Evolutionary conservation across 768 basidiomycete genomes (phyloP).

Genomic region (Hirschioporus abietinus): DNA sequence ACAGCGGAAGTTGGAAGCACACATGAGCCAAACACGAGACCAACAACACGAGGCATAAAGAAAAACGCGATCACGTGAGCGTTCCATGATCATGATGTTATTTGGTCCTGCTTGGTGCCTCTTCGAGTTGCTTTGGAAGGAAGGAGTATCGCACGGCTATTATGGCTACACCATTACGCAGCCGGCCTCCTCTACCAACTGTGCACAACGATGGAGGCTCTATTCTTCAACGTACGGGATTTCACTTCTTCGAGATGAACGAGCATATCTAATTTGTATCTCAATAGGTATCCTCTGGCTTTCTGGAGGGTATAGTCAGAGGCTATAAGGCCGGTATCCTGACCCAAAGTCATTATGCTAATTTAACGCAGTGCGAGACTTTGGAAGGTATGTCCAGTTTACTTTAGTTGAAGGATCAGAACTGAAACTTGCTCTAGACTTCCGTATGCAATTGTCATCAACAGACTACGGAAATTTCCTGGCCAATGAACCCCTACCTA

Average conservation of each 20-base stretch:
- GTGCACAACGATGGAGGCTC: constrained; percentile 61
- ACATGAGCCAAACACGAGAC: neutral
- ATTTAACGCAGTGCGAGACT: constrained; percentile 94
- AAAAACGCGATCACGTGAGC: neutral
- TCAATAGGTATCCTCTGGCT: constrained; percentile 62
- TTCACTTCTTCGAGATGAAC: constrained; percentile 2
- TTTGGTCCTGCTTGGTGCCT: neutral
- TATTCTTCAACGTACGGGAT: constrained; percentile 77
- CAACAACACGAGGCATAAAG: constrained; percentile 1
- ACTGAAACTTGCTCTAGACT: constrained; percentile 48
- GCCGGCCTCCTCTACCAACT: neutral
- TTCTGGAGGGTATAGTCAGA: constrained; percentile 76
- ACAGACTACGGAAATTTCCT: constrained; percentile 99
- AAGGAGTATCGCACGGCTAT: no score
- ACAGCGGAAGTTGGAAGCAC: neutral
- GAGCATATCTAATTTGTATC: constrained; percentile 6
- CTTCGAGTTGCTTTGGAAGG: no score
- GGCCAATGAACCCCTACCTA: constrained; percentile 89
- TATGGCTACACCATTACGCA: no score
- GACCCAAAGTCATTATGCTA: constrained; percentile 84
- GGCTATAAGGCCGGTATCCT: constrained; percentile 95
- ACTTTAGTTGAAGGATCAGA: neutral
- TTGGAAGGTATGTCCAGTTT: constrained; percentile 69
- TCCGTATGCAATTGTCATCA: constrained; percentile 90
- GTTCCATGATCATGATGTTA: neutral